phyloP scores from a whole-genome alignment of 805 yeast genomes.

The Alloascoidea hylecoeti region DNA sequence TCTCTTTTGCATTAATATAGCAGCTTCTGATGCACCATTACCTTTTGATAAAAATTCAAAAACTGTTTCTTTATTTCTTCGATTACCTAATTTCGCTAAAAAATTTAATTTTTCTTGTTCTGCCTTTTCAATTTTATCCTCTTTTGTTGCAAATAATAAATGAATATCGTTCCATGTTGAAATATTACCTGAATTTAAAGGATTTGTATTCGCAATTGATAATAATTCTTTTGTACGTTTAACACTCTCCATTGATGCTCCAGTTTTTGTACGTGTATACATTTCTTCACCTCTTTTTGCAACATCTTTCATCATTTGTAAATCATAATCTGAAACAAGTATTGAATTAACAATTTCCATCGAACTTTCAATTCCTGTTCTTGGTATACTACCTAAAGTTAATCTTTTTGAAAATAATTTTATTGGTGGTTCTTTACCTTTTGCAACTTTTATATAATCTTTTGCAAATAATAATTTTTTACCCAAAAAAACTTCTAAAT shows the following conservation, averaged over 20 bases:
- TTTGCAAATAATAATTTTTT: constrained; percentile 58
- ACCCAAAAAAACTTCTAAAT: constrained; percentile 82
- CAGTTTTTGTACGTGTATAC: constrained; percentile 69
- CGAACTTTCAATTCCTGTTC: constrained; percentile 52
- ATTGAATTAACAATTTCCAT: constrained; percentile 59
- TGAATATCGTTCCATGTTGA: constrained; percentile 88
- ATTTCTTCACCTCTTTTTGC: constrained; percentile 80
- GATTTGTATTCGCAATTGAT: constrained; percentile 13
- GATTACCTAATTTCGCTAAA: constrained; percentile 53
- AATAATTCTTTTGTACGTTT: constrained; percentile 72
- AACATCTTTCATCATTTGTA: constrained; percentile 50
- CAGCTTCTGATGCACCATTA: constrained; percentile 49
- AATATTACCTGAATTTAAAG: background rate
- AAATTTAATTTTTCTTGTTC: constrained; percentile 65
- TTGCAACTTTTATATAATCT: constrained; percentile 22
- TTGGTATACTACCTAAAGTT: constrained; percentile 74
- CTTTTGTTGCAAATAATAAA: constrained; percentile 32
- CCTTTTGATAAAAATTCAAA: constrained; percentile 51
- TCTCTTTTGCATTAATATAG: constrained; percentile 75
- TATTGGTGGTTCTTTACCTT: constrained; percentile 37
- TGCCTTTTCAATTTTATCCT: constrained; percentile 38
- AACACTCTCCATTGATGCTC: constrained; percentile 80
- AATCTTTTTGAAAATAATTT: constrained; percentile 57
- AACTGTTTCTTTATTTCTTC: constrained; percentile 77
- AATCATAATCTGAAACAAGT: constrained; percentile 51